These are phyloP conservation scores for Colletotrichum destructivum DNA, from an alignment of 2,329 filamentous ascomycete genomes.

Conservation along the genomic window DNA sequence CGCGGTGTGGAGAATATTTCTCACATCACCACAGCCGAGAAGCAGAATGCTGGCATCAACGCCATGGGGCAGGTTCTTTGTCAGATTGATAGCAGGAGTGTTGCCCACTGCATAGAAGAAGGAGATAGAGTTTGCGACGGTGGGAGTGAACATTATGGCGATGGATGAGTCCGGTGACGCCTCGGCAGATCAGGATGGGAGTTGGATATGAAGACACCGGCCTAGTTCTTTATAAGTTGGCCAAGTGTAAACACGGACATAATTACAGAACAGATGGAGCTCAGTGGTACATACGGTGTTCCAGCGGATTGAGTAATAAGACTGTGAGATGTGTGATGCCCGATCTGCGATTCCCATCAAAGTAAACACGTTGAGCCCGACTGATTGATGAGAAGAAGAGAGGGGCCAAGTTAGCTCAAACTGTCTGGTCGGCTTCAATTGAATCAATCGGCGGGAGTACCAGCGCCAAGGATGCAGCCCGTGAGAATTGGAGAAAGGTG, in stretches of 20 bases:
- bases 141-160: constrained; percentile 55
- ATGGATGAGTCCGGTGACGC: neutral
- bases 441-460: neutral
- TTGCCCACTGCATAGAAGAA: constrained; percentile 68
- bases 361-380: neutral
- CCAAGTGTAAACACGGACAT: neutral
- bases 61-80: constrained; percentile 63
- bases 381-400: too few relatives aligned
- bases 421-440: too few relatives aligned
- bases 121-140: constrained; percentile 49
- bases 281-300: neutral
- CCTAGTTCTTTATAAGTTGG: too few relatives aligned
- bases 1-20: constrained; percentile 69
- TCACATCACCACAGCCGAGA: constrained; percentile 70
- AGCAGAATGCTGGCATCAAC: constrained; percentile 66
- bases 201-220: too few relatives aligned
- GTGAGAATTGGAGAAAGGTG: too few relatives aligned
- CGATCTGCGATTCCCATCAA: neutral
- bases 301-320: neutral
- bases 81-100: constrained; percentile 67
- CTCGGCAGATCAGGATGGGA: neutral
- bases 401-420: neutral
- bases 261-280: neutral
- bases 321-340: neutral
- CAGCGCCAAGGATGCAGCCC: too few relatives aligned